Conservation (phyloP, 495 filamentous ascomycete genomes). For the Penicillium cosmopolitanum region DNA sequence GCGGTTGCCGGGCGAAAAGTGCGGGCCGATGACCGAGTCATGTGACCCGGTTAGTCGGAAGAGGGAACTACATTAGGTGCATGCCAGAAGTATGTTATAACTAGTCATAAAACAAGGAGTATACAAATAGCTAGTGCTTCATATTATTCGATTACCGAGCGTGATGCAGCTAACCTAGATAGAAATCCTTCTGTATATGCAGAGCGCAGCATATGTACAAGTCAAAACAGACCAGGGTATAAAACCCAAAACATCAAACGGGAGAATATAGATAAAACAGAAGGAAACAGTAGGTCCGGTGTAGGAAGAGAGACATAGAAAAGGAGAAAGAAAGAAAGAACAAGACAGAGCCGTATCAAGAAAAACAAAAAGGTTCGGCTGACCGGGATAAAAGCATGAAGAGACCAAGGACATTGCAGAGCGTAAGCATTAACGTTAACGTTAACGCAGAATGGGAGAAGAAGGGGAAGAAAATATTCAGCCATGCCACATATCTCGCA, state of each 20-base stretch:
- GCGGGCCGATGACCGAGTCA: conserved; percentile 31
- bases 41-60: conserved; percentile 24
- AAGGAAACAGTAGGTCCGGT: background rate
- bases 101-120: background rate
- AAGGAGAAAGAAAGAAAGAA: background rate
- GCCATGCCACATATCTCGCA: conserved; percentile 37
- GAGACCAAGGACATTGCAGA: conserved; percentile 5
- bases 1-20: background rate
- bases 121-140: too few relatives aligned
- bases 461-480: conserved; percentile 15
- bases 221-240: conserved; percentile 6
- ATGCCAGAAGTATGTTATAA: background rate
- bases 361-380: background rate
- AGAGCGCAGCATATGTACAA: conserved; percentile 4
- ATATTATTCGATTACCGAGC: background rate
- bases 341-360: background rate
- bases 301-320: background rate
- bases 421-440: conserved; percentile 4
- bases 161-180: background rate
- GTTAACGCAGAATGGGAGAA: background rate
- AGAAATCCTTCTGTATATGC: background rate
- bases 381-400: background rate
- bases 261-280: background rate
- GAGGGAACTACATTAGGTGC: background rate
- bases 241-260: conserved; percentile 6